Conservation (phyloP, 345 rosid genomes). For the Pelargonium nanum region DNA sequence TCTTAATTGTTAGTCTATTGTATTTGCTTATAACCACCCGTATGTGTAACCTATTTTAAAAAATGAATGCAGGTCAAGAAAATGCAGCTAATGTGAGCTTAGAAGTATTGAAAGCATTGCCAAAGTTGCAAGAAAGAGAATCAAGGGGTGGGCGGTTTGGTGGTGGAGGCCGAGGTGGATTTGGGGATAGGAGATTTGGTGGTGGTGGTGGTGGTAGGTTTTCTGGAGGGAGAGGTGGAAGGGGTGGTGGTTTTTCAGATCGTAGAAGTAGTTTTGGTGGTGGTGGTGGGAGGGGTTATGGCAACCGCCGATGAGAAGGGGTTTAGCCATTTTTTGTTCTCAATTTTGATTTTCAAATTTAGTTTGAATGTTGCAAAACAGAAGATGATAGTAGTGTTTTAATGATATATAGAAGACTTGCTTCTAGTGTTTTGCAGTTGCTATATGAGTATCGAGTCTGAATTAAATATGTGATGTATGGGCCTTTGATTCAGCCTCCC, state of each 20-base stretch:
- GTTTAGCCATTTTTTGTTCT: not conserved
- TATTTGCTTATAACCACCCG: not conserved
- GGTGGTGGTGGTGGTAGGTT: conserved; percentile 17
- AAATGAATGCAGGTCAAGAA: conserved; percentile 39
- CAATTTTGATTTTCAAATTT: not conserved
- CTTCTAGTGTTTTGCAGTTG: not conserved
- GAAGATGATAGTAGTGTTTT: too few relatives aligned
- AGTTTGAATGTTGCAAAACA: not conserved
- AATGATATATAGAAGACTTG: too few relatives aligned
- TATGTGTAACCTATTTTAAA: too few relatives aligned
- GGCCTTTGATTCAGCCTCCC: too few relatives aligned
- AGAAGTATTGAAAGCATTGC: conserved; percentile 56
- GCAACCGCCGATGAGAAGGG: conserved; percentile 12
- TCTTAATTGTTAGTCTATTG: not conserved
- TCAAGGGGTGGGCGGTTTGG: conserved; percentile 52
- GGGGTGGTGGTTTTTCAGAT: conserved; percentile 25
- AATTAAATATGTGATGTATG: too few relatives aligned
- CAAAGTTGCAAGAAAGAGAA: conserved; percentile 60
- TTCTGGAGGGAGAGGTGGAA: conserved; percentile 18
- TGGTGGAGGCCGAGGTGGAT: conserved; percentile 28
- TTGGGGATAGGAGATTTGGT: conserved; percentile 16
- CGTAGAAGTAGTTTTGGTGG: too few relatives aligned
- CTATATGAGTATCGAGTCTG: too few relatives aligned
- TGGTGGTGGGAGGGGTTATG: conserved; percentile 18
- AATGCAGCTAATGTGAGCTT: conserved; percentile 59